Evolutionary conservation across 2,329 filamentous ascomycete species (phyloP).

Genomic region (Stenocarpella maydis): DNA sequence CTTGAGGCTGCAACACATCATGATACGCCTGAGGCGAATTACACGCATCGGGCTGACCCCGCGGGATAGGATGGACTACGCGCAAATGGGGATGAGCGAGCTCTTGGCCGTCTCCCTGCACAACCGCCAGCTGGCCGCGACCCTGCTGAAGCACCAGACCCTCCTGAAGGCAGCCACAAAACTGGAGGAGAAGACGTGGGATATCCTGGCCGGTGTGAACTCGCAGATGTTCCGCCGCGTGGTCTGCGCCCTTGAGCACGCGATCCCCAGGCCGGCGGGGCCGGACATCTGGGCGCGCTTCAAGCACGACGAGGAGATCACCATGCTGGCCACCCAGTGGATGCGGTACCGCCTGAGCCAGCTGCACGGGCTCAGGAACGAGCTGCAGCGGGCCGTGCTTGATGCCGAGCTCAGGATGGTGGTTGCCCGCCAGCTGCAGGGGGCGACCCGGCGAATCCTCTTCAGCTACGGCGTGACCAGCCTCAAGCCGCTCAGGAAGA

Average conservation of each 20-base stretch:
- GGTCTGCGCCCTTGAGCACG: not conserved
- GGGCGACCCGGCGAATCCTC: not conserved
- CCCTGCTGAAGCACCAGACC: slow-evolving; percentile 31
- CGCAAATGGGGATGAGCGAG: not conserved
- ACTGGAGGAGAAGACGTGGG: slow-evolving; percentile 30
- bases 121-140: slow-evolving; percentile 11
- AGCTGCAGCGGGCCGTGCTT: slow-evolving; percentile 3
- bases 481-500: not conserved
- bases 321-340: slow-evolving; percentile 20
- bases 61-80: not conserved
- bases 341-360: slow-evolving; percentile 29
- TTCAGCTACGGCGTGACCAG: not conserved
- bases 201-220: not conserved
- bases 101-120: not conserved
- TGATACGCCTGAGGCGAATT: slow-evolving; percentile 1
- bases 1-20: not conserved
- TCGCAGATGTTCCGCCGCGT: not conserved
- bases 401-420: slow-evolving; percentile 25
- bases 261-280: slow-evolving; percentile 11
- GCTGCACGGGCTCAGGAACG: slow-evolving; percentile 24
- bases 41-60: not conserved
- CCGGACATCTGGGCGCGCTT: slow-evolving; percentile 8
- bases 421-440: not conserved
- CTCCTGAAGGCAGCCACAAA: slow-evolving; percentile 22
- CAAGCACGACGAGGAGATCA: slow-evolving; percentile 4